These are phyloP conservation scores for Cercospora beticola DNA, from an alignment of 2,329 filamentous ascomycete genomes.

Conservation along the genomic window DNA sequence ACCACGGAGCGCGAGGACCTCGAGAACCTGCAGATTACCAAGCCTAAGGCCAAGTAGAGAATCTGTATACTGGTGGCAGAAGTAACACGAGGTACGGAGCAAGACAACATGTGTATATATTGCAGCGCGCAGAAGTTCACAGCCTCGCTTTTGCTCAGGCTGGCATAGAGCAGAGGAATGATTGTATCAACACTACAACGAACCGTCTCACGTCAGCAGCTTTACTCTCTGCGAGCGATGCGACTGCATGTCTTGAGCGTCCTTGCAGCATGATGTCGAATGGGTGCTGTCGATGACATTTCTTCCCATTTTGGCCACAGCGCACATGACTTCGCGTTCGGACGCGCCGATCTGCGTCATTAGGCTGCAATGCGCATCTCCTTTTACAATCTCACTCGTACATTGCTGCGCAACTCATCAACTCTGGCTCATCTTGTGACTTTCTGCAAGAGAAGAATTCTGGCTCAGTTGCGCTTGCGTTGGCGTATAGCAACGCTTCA, in stretches of 20 bases:
- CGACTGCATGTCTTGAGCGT: not conserved
- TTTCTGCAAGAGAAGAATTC: not conserved
- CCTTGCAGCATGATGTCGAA: not conserved
- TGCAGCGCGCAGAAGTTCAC: slow-evolving; percentile 16
- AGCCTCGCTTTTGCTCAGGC: slow-evolving; percentile 14
- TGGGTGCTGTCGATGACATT: not conserved
- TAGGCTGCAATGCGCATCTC: slow-evolving; percentile 4
- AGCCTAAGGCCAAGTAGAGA: slow-evolving; percentile 35
- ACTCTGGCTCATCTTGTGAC: not conserved
- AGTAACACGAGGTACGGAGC: not conserved
- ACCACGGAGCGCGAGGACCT: slow-evolving; percentile 66
- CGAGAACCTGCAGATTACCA: slow-evolving; percentile 63
- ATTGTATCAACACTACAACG: slow-evolving; percentile 23
- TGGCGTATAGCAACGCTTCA: not conserved
- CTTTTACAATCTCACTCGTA: not conserved
- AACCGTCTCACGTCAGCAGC: not conserved
- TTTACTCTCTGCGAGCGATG: not conserved
- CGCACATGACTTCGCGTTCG: slow-evolving; percentile 2
- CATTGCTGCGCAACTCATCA: not conserved
- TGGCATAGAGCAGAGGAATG: slow-evolving; percentile 26
- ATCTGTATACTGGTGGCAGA: not conserved
- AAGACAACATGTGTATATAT: slow-evolving; percentile 25
- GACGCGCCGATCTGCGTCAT: slow-evolving; percentile 10
- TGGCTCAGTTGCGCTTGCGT: slow-evolving; percentile 4
- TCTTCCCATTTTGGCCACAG: not conserved